These are phyloP conservation scores for Candida hungchunana DNA, from an alignment of 805 yeast genomes.

Conservation along the genomic window DNA sequence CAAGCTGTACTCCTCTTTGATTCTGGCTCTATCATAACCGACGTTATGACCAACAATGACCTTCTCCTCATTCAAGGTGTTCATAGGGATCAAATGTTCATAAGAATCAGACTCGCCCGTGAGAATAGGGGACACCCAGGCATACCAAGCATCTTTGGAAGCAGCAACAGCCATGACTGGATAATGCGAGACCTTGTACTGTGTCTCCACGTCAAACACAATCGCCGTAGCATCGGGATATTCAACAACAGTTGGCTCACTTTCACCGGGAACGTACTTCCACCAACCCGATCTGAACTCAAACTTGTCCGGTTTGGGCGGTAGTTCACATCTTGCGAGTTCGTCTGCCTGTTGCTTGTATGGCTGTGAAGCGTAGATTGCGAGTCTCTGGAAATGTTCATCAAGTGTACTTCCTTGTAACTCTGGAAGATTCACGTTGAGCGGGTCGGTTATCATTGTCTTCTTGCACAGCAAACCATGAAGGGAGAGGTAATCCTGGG, in stretches of 20 bases:
- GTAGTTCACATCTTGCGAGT: slow-evolving; percentile 36
- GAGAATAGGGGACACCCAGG: slow-evolving; percentile 89
- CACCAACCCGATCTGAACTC: slow-evolving; percentile 72
- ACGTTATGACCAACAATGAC: slow-evolving; percentile 87
- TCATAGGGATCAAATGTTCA: slow-evolving; percentile 76
- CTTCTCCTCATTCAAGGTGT: slow-evolving; percentile 42
- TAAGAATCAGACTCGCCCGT: slow-evolving; percentile 41
- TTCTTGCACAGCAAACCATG: slow-evolving; percentile 74
- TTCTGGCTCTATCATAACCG: slow-evolving; percentile 84
- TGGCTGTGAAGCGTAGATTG: slow-evolving; percentile 52
- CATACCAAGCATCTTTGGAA: slow-evolving; percentile 79
- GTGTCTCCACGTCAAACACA: slow-evolving; percentile 86
- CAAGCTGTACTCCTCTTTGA: slow-evolving; percentile 76
- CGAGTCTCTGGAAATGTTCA: slow-evolving; percentile 80
- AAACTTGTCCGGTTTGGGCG: slow-evolving; percentile 51
- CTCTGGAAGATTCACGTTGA: slow-evolving; percentile 57
- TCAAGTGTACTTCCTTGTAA: slow-evolving; percentile 71
- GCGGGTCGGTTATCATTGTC: slow-evolving; percentile 59
- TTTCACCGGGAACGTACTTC: slow-evolving; percentile 53
- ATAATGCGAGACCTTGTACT: slow-evolving; percentile 69
- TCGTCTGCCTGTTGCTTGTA: slow-evolving; percentile 49
- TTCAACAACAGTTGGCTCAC: slow-evolving; percentile 50
- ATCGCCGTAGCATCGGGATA: slow-evolving; percentile 69
- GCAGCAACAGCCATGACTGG: slow-evolving; percentile 81
- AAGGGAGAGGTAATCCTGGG: slow-evolving; percentile 52